Evolutionary conservation across 305 asterid genomes (phyloP), one percentile per base, ranked within the genome.

Genomic region (Lippia alba): DNA sequence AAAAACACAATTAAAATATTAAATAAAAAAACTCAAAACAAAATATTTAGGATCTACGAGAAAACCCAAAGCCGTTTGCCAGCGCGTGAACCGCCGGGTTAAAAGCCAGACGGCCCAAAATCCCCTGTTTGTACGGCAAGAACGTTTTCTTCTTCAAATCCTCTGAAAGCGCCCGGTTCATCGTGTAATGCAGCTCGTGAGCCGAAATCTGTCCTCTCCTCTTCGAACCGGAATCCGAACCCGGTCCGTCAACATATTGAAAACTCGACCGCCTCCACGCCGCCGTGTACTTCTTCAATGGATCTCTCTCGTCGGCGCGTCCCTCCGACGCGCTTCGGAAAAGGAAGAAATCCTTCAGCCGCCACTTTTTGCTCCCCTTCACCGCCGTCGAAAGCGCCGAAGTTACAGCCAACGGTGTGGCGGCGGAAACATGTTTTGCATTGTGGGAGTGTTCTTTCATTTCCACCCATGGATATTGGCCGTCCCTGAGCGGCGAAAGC

Each of bases 301-400:
- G 87, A 65, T 90, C 96, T 64, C 83, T 86, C 41, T 86, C 88
- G 8, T 85, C 72, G 60, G 95, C 89, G 69, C 93, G 78, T 18
- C 97, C 97, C 62, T 91, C 97, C 64, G 96, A 91, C 74, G 96
- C 95, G 67, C 97, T 91, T 64, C 96, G 74, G 69, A 91, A 89
- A 67, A 90, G 74, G 86, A 90, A 90, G 9, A 92, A 83, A 34
- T 92, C 96, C 75, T 71, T 90, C 6, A 92, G 41, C 16, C 81
- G 80, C 98, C 98, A 88, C 74, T 90, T 92, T 75, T 69, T 87
- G 12, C 65, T 62, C 15, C 61, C 70, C 36, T 70, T 76, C 12
- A 68, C 56, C 53, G 78, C 24, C 64, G n/a, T n/a, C n/a, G n/a
- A n/a, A n/a, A 54, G 56, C 1, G 74, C 60, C 1, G 69, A 36